Evolutionary conservation across 2,329 filamentous ascomycete species (phyloP).

Genomic region (Passalora sequoiae): DNA sequence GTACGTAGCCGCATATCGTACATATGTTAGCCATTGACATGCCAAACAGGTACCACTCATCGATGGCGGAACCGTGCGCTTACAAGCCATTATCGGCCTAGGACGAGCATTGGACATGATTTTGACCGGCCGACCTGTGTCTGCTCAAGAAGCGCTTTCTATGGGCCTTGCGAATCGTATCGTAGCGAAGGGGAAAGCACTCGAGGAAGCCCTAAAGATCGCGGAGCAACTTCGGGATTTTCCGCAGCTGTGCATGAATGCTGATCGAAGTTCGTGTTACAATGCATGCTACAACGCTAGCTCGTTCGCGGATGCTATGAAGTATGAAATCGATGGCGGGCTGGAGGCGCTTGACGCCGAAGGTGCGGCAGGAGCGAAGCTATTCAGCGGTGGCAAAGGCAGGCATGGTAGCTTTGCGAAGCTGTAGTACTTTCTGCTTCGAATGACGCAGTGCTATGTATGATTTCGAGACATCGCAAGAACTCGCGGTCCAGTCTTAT

Average conservation of each 20-base stretch:
- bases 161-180: slow-evolving; percentile 53
- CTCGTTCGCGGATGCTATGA: slow-evolving; percentile 49
- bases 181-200: slow-evolving; percentile 46
- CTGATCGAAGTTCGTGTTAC: slow-evolving; percentile 47
- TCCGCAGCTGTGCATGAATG: slow-evolving; percentile 50
- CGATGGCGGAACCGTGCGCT: slow-evolving; percentile 50
- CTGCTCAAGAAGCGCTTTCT: slow-evolving; percentile 46
- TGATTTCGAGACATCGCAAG: no score
- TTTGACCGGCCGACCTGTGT: slow-evolving; percentile 49
- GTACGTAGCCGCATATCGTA: slow-evolving; percentile 26
- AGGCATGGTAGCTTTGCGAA: slow-evolving; percentile 34
- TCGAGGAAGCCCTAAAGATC: slow-evolving; percentile 47
- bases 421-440: no score
- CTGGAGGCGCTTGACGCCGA: slow-evolving; percentile 41
- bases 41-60: slow-evolving; percentile 38
- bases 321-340: slow-evolving; percentile 45
- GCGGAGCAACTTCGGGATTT: slow-evolving; percentile 47
- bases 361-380: slow-evolving; percentile 39
- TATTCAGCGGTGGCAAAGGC: slow-evolving; percentile 39
- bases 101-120: slow-evolving; percentile 54
- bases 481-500: no score
- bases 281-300: slow-evolving; percentile 47
- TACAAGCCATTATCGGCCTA: slow-evolving; percentile 49
- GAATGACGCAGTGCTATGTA: no score
- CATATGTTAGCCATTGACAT: background rate